Percentiles rank a stretch among this genome's conserved stretches.
These are phyloP conservation scores for Guyanaporus albipodus DNA, from an alignment of 768 basidiomycete genomes.

Conservation along the genomic window DNA sequence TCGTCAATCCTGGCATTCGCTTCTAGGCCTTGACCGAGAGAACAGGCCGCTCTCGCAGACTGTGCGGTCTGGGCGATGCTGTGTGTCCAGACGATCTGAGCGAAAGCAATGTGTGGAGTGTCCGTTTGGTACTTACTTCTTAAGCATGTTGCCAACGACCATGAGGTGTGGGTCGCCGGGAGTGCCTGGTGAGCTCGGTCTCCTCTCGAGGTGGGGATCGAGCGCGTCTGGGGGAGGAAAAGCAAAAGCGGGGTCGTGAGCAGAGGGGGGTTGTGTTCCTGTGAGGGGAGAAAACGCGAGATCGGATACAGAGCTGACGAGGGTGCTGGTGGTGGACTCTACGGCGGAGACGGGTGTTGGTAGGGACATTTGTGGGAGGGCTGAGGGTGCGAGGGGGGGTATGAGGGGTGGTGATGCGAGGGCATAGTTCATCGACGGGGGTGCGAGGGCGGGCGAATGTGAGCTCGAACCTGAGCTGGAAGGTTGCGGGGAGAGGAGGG, in stretches of 20 bases:
- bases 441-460: constrained; percentile 28
- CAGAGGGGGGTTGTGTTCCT: constrained; percentile 1
- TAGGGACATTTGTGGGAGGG: constrained; percentile 7
- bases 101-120: background rate
- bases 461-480: constrained; percentile 23
- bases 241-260: constrained; percentile 20
- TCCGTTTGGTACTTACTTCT: constrained; percentile 41
- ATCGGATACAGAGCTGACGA: constrained; percentile 22
- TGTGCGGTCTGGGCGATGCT: constrained; percentile 62
- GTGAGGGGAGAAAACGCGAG: constrained; percentile 23
- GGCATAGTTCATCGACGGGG: background rate
- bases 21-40: constrained; percentile 42
- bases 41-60: constrained; percentile 51
- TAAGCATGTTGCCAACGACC: constrained; percentile 47
- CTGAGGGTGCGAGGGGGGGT: background rate
- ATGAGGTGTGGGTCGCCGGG: constrained; percentile 46
- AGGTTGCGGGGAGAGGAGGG: constrained; percentile 14
- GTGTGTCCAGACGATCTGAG: constrained; percentile 21
- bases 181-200: constrained; percentile 28
- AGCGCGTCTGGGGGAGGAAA: constrained; percentile 25
- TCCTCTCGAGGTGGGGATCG: constrained; percentile 16
- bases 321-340: constrained; percentile 17
- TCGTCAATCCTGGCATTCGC: constrained; percentile 51
- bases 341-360: constrained; percentile 12
- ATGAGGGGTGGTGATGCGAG: background rate